These are phyloP conservation scores for Avena eriantha DNA, from an alignment of 176 grass and related monocot genomes.

Conservation along the genomic window DNA sequence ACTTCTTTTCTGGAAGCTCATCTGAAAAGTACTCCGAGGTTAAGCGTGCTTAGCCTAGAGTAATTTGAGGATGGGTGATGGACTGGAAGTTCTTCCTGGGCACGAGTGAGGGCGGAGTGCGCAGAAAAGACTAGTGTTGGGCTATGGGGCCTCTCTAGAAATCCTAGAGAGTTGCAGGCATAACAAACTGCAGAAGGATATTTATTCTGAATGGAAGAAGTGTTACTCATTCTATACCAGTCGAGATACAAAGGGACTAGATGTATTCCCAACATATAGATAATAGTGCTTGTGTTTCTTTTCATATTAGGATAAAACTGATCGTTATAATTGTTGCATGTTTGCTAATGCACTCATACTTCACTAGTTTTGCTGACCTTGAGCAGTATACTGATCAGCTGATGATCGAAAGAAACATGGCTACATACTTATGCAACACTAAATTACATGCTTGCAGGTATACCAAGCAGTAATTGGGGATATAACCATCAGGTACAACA, in stretches of 20 bases:
- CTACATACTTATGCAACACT: background rate
- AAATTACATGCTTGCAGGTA: conserved; percentile 36
- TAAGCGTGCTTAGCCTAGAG: no score
- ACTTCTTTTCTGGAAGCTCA: no score
- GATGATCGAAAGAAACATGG: background rate
- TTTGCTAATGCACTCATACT: background rate
- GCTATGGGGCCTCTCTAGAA: no score
- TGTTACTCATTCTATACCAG: background rate
- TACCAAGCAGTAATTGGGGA: conserved; percentile 53
- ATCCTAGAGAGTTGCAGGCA: no score
- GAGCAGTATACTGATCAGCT: background rate
- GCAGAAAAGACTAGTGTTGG: no score
- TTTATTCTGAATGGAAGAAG: background rate
- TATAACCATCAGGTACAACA: conserved; percentile 62
- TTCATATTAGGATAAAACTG: background rate
- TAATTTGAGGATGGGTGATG: no score
- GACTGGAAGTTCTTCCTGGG: no score
- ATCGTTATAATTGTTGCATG: no score
- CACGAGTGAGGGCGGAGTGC: no score
- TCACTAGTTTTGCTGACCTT: background rate
- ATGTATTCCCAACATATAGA: conserved; percentile 9
- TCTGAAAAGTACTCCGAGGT: no score
- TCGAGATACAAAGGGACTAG: background rate
- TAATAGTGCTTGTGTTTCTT: background rate
- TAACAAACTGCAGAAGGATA: background rate